These are phyloP conservation scores for Leccinum boreale DNA, from an alignment of 768 basidiomycete species.

Conservation along the genomic window DNA sequence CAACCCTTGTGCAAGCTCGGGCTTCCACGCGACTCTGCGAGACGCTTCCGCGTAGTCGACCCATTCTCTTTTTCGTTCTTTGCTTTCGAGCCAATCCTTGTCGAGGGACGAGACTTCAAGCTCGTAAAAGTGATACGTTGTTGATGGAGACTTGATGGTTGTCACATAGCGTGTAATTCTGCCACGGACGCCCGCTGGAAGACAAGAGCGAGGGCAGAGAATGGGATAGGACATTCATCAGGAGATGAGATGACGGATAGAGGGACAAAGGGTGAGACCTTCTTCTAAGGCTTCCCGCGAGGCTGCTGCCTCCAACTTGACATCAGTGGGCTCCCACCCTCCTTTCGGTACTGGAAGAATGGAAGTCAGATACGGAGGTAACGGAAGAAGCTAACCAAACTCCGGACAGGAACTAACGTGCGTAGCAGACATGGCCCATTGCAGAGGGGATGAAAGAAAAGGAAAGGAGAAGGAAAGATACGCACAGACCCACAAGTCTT, in stretches of 20 bases:
- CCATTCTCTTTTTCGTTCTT: conserved; percentile 82
- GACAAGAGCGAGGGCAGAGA: conserved; percentile 30
- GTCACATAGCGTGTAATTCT: conserved; percentile 81
- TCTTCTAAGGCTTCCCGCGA: conserved; percentile 92
- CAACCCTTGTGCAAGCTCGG: conserved; percentile 77
- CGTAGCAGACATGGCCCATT: conserved; percentile 1
- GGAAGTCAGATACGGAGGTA: conserved; percentile 4
- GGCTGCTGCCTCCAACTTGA: conserved; percentile 80
- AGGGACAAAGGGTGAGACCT: conserved; percentile 87
- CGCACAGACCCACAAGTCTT: conserved; percentile 86
- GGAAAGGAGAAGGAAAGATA: conserved; percentile 28
- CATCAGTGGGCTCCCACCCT: conserved; percentile 84
- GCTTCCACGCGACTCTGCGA: conserved; percentile 75
- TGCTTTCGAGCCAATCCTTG: conserved; percentile 75
- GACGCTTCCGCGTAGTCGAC: conserved; percentile 83
- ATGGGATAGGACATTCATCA: conserved; percentile 53
- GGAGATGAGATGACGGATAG: conserved; percentile 69
- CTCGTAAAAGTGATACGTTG: conserved; percentile 89
- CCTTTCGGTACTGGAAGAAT: conserved; percentile 77
- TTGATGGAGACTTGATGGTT: conserved; percentile 73
- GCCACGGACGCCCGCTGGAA: conserved; percentile 81
- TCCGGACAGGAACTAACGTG: neutral
- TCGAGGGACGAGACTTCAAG: conserved; percentile 78
- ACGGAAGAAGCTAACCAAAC: neutral
- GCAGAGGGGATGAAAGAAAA: neutral